Conservation (phyloP, 768 basidiomycete species). For the Russula earlei region DNA sequence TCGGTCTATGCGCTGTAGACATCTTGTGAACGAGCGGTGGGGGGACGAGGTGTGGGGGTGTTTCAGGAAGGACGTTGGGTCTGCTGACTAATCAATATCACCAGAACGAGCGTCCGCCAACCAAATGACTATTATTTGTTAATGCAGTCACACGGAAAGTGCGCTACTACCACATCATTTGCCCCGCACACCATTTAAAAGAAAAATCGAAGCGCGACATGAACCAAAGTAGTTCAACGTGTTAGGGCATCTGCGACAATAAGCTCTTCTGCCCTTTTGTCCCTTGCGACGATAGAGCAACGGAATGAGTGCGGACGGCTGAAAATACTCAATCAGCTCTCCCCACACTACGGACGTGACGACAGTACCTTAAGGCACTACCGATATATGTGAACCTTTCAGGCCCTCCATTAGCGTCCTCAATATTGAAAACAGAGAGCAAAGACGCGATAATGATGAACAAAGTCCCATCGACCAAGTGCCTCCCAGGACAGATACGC, state of each 20-base stretch:
- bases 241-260: not conserved
- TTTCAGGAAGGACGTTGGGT: no score
- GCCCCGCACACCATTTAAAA: no score
- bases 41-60: not conserved
- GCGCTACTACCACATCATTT: no score
- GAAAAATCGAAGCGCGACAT: no score
- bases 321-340: not conserved
- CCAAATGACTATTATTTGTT: no score
- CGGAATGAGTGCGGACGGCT: not conserved
- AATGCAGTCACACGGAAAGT: no score
- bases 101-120: not conserved
- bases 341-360: not conserved
- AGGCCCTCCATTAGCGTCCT: not conserved
- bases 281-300: conserved; percentile 35
- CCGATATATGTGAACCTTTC: not conserved
- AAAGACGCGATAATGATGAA: conserved; percentile 4
- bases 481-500: conserved; percentile 19
- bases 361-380: not conserved
- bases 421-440: not conserved
- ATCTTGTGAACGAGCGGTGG: not conserved
- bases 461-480: not conserved
- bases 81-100: conserved; percentile 2
- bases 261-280: conserved; percentile 43
- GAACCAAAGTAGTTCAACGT: not conserved
- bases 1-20: conserved; percentile 90